Evolutionary conservation across 2,329 filamentous ascomycete species (phyloP).

Genomic region (Sarocladiaceae sp.): DNA sequence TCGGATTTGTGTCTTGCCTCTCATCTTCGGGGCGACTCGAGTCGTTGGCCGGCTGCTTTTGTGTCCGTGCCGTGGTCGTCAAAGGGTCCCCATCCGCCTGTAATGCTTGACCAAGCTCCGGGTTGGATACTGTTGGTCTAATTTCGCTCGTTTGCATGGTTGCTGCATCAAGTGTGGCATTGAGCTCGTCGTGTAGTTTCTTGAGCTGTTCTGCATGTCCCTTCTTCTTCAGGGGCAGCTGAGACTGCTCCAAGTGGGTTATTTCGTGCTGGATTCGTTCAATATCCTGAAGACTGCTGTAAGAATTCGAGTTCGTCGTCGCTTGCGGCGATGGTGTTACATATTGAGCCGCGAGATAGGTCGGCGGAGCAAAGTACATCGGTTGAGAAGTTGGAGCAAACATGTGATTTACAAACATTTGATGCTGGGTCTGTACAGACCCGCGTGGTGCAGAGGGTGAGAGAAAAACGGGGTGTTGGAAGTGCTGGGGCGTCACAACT

Average conservation of each 20-base stretch:
- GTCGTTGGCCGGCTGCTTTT: no score
- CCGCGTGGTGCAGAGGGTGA: not conserved
- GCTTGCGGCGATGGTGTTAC: not conserved
- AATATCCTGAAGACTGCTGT: not conserved
- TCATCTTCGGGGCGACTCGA: no score
- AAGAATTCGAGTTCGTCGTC: not conserved
- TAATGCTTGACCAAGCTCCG: not conserved
- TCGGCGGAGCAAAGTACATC: not conserved
- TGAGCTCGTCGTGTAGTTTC: slow-evolving; percentile 24
- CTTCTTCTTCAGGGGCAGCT: not conserved
- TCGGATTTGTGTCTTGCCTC: no score
- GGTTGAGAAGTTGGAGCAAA: not conserved
- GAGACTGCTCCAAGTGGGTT: not conserved
- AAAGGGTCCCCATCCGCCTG: no score
- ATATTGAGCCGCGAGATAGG: not conserved
- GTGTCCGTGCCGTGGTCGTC: no score
- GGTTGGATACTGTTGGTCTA: not conserved
- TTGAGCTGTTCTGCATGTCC: slow-evolving; percentile 15
- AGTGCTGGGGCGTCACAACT: no score
- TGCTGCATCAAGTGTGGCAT: slow-evolving; percentile 23
- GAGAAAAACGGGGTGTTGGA: not conserved
- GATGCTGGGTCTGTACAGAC: not conserved
- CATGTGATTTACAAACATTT: not conserved
- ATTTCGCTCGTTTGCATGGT: slow-evolving; percentile 11
- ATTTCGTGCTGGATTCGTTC: not conserved